A percentile compares a stretch with the other conserved stretches of the same genome.
These are phyloP conservation scores for Salinomyces thailandicus DNA, from an alignment of 2,329 filamentous ascomycete genomes.

Conservation along the genomic window DNA sequence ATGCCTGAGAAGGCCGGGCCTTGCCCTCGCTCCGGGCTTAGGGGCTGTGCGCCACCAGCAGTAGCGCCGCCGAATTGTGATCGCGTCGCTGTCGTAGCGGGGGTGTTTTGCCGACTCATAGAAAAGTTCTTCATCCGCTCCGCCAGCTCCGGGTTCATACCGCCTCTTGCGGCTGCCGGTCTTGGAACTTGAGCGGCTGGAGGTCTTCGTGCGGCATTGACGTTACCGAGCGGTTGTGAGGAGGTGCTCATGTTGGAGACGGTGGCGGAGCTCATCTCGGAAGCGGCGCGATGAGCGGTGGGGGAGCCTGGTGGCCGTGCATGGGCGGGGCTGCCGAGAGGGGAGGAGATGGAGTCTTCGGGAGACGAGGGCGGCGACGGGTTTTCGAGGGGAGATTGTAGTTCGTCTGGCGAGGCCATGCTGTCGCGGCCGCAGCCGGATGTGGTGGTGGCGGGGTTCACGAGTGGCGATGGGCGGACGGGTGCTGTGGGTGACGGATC, in stretches of 20 bases:
- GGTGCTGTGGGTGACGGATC: too few species aligned
- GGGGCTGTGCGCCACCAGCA: background rate
- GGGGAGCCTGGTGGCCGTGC: conserved; percentile 4
- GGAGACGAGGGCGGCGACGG: conserved; percentile 21
- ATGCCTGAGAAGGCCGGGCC: conserved; percentile 28
- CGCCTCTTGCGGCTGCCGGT: conserved; percentile 35
- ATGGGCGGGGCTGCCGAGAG: conserved; percentile 9
- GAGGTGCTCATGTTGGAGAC: conserved; percentile 57
- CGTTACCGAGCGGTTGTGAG: conserved; percentile 72
- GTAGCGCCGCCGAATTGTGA: background rate
- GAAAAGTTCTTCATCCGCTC: conserved; percentile 62
- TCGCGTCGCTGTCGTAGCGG: conserved; percentile 16
- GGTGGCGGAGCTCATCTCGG: conserved; percentile 29
- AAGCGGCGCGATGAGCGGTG: conserved; percentile 12
- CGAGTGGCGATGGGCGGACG: too few species aligned
- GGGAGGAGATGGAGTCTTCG: conserved; percentile 12
- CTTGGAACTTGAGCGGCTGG: conserved; percentile 20
- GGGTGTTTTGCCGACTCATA: conserved; percentile 50
- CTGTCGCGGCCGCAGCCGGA: conserved; percentile 1
- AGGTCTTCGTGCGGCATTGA: conserved; percentile 57
- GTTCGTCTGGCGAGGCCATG: conserved; percentile 19
- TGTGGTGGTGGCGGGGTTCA: too few species aligned
- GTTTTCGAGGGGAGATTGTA: conserved; percentile 6
- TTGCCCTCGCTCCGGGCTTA: conserved; percentile 2
- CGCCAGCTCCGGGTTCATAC: conserved; percentile 47